Conservation (phyloP, 2,329 filamentous ascomycete species). For the Fusarium cicatricum region DNA sequence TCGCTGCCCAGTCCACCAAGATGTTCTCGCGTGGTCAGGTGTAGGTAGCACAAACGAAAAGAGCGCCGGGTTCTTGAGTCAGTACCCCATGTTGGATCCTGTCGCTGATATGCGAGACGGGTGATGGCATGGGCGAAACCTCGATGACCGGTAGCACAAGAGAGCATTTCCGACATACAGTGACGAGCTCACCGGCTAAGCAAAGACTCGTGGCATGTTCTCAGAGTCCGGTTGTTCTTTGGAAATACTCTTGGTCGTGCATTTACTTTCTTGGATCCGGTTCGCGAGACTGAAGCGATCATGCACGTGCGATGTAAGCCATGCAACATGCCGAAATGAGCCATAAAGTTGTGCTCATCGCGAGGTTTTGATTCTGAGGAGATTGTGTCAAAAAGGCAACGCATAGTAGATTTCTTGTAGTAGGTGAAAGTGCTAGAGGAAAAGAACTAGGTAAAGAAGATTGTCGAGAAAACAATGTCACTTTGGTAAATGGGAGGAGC, state of each 20-base stretch:
- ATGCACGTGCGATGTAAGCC: neutral
- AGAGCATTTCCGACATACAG: conserved; percentile 1
- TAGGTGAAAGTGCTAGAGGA: too few species aligned
- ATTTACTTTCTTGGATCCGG: neutral
- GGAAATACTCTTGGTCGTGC: neutral
- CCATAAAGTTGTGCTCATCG: neutral
- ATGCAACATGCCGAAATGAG: neutral
- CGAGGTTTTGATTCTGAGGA: neutral
- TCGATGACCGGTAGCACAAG: conserved; percentile 28
- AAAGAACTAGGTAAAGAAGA: too few species aligned
- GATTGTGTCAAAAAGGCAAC: too few species aligned
- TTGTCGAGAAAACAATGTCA: too few species aligned
- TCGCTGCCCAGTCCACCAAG: conserved; percentile 3
- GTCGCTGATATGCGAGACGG: conserved; percentile 23
- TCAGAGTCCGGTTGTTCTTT: neutral
- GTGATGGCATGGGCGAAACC: conserved; percentile 33
- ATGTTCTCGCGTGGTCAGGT: conserved; percentile 7
- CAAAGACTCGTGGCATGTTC: neutral
- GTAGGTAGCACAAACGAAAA: conserved; percentile 1
- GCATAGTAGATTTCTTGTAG: too few species aligned
- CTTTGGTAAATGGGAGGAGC: neutral
- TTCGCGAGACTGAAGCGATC: neutral
- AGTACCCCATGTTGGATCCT: neutral
- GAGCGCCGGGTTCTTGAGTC: neutral
- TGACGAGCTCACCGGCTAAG: conserved; percentile 1